These are phyloP conservation scores for Blastocystis sp. DNA, from an alignment of 352 stramenopile genomes.

Conservation along the genomic window DNA sequence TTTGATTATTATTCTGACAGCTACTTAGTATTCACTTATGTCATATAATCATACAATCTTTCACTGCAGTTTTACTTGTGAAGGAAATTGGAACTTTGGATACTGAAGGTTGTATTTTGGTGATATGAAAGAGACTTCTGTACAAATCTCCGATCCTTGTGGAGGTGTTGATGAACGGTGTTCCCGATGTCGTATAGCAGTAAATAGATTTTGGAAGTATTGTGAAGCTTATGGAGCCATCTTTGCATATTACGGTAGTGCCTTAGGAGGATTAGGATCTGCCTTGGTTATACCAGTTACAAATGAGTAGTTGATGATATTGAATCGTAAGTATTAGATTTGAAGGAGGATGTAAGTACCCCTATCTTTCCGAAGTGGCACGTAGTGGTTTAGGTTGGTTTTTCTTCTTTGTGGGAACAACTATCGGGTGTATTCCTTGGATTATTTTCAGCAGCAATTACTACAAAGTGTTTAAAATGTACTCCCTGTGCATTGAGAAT, in stretches of 20 bases:
- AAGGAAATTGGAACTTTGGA: no score
- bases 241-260: conserved; percentile 49
- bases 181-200: not conserved
- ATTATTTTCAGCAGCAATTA: conserved; percentile 41
- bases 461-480: conserved; percentile 24
- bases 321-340: not conserved
- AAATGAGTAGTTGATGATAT: conserved; percentile 1
- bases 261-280: not conserved
- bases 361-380: conserved; percentile 56
- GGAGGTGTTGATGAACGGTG: not conserved
- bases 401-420: conserved; percentile 49
- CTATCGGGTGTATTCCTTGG: conserved; percentile 44
- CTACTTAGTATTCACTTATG: no score
- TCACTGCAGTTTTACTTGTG: no score
- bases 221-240: conserved; percentile 51
- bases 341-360: conserved; percentile 64
- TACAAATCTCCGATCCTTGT: not conserved
- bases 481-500: not conserved
- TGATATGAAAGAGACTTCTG: not conserved
- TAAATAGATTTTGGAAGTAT: not conserved
- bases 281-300: not conserved
- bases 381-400: conserved; percentile 19
- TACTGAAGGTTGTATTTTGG: no score
- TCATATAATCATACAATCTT: not conserved
- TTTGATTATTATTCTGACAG: no score